Evolutionary conservation across 139 green algal genomes (phyloP).

Genomic region (Chlamydomonas asymmetrica): DNA sequence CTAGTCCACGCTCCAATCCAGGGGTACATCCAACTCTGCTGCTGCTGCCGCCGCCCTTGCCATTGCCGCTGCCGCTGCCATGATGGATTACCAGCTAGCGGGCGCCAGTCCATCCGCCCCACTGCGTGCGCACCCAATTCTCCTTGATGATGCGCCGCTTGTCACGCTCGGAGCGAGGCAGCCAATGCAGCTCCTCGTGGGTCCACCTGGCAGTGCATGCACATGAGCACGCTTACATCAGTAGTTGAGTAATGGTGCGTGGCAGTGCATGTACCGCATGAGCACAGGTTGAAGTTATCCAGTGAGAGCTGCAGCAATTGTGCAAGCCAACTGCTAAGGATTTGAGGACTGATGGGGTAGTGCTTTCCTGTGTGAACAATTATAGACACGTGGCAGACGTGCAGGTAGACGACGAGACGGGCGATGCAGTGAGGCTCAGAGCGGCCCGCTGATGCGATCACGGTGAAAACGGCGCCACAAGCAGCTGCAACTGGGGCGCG

Average conservation of each 20-base stretch:
- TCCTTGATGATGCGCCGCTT: constrained; percentile 60
- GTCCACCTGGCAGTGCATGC: constrained; percentile 24
- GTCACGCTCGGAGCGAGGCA: constrained; percentile 55
- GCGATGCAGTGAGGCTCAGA: too few relatives aligned
- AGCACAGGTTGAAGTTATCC: too few relatives aligned
- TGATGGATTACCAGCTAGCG: too few relatives aligned
- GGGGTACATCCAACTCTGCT: too few relatives aligned
- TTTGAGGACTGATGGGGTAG: not conserved
- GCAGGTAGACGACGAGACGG: too few relatives aligned
- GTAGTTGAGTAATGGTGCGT: too few relatives aligned
- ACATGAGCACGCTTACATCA: not conserved
- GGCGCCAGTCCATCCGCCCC: constrained; percentile 56
- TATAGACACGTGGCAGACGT: too few relatives aligned
- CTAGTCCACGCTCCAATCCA: too few relatives aligned
- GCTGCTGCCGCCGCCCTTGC: too few relatives aligned
- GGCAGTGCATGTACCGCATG: too few relatives aligned
- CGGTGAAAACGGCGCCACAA: not conserved
- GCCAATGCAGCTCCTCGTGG: constrained; percentile 46
- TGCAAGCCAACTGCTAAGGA: not conserved
- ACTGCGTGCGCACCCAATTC: constrained; percentile 48
- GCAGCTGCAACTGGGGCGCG: not conserved
- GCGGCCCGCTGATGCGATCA: too few relatives aligned
- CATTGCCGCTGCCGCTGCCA: too few relatives aligned
- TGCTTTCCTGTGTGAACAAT: not conserved
- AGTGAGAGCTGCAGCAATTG: not conserved